Evolutionary conservation across 768 basidiomycete species (phyloP).

Genomic region (Flagelloscypha sp.): DNA sequence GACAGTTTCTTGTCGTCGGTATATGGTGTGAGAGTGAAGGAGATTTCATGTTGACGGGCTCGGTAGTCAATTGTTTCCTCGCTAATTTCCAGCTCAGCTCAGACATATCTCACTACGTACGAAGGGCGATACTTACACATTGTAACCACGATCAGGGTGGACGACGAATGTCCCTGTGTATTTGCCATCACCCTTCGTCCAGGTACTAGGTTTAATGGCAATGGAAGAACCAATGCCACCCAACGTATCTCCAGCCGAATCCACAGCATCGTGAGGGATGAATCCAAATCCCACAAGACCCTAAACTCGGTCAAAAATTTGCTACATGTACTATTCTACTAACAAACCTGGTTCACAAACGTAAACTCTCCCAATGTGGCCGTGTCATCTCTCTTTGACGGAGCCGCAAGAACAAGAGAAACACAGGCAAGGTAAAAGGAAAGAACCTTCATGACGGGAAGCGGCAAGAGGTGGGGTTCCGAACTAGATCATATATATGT

Average conservation of each 20-base stretch:
- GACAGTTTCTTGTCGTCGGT: slow-evolving; percentile 34
- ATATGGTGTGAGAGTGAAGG: slow-evolving; percentile 53
- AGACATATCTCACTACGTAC: background rate
- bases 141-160: slow-evolving; percentile 55
- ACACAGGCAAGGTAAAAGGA: too few species aligned
- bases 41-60: slow-evolving; percentile 52
- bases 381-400: too few species aligned
- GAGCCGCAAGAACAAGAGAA: too few species aligned
- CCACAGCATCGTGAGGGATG: slow-evolving; percentile 49
- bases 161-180: slow-evolving; percentile 45
- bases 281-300: slow-evolving; percentile 53
- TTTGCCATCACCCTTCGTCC: slow-evolving; percentile 26
- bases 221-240: slow-evolving; percentile 61
- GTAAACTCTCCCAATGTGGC: too few species aligned
- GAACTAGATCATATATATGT: too few species aligned
- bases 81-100: slow-evolving; percentile 20
- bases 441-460: too few species aligned
- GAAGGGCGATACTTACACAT: slow-evolving; percentile 31
- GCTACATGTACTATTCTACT: too few species aligned
- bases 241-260: slow-evolving; percentile 51
- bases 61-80: slow-evolving; percentile 52
- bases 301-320: slow-evolving; percentile 20
- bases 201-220: slow-evolving; percentile 43
- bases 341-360: too few species aligned
- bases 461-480: too few species aligned